Evolutionary conservation across 2,329 filamentous ascomycete genomes (phyloP).

Genomic region (Geoglossum cookeanum): DNA sequence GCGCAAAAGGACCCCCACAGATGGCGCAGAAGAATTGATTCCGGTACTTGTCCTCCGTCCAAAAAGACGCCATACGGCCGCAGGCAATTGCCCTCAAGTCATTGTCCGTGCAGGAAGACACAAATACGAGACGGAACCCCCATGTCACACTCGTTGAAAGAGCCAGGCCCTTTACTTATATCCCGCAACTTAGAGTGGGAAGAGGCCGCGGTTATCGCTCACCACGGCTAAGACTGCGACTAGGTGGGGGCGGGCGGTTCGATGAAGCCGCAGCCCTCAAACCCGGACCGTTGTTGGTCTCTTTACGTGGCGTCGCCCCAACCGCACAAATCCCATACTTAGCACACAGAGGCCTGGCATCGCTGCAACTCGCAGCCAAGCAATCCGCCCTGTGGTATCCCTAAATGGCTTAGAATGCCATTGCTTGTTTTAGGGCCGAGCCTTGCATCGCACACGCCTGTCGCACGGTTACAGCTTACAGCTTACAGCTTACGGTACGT

Average conservation of each 20-base stretch:
- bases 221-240: too few relatives aligned
- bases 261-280: background rate
- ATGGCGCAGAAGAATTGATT: constrained; percentile 14
- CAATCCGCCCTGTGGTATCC: background rate
- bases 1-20: constrained; percentile 13
- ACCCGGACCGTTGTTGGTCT: background rate
- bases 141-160: background rate
- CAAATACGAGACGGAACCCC: background rate
- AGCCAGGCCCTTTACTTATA: background rate
- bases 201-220: background rate
- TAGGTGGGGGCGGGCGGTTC: background rate
- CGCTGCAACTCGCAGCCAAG: background rate
- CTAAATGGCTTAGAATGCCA: too few relatives aligned
- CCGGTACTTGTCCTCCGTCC: constrained; percentile 7
- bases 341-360: background rate
- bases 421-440: too few relatives aligned
- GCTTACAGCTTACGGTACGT: too few relatives aligned
- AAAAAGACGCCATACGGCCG: constrained; percentile 4
- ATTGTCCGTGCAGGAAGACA: background rate
- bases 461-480: too few relatives aligned
- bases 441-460: too few relatives aligned
- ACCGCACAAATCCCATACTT: background rate
- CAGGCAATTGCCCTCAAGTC: background rate
- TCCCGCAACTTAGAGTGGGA: background rate
- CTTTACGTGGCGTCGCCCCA: background rate